Percentiles rank a stretch among this genome's conserved stretches.
Evolutionary conservation across 305 asterid genomes (phyloP).

Genomic region (Fraxinus dipetala): DNA sequence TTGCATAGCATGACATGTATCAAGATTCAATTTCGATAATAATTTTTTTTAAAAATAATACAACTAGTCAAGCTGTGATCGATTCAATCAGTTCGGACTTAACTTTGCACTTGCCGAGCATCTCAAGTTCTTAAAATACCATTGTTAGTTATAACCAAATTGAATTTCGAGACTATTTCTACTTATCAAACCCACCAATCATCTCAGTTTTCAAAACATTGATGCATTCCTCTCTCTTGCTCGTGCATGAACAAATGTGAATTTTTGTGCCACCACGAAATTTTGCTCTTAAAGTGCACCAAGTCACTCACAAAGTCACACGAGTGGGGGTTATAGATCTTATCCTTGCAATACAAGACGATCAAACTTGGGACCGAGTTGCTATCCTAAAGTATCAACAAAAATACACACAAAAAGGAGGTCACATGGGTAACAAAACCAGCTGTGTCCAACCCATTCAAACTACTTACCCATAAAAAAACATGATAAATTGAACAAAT

Average conservation of each 20-base stretch:
- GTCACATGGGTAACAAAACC: conserved; percentile 40
- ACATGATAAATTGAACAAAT: background rate
- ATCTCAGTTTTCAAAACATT: background rate
- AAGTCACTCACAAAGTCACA: background rate
- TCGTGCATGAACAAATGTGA: background rate
- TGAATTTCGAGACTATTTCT: background rate
- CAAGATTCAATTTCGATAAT: too few relatives aligned
- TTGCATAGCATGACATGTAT: background rate
- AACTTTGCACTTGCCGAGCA: background rate
- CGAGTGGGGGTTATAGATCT: conserved; percentile 11
- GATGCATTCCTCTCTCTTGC: background rate
- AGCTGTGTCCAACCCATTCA: conserved; percentile 39
- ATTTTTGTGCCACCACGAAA: background rate
- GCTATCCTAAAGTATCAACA: conserved; percentile 29
- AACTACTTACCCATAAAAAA: background rate
- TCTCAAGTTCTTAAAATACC: background rate
- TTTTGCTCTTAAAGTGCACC: background rate
- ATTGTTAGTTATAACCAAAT: background rate
- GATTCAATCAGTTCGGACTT: background rate
- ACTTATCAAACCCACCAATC: background rate
- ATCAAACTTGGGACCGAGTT: conserved; percentile 25
- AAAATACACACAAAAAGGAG: conserved; percentile 28
- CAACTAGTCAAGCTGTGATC: background rate
- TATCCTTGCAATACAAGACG: background rate
- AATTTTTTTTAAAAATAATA: background rate